Percentiles rank a stretch among this genome's conserved stretches.
These are phyloP conservation scores for Rhynchosporium agropyri DNA, from an alignment of 2,329 filamentous ascomycete genomes.

Conservation along the genomic window DNA sequence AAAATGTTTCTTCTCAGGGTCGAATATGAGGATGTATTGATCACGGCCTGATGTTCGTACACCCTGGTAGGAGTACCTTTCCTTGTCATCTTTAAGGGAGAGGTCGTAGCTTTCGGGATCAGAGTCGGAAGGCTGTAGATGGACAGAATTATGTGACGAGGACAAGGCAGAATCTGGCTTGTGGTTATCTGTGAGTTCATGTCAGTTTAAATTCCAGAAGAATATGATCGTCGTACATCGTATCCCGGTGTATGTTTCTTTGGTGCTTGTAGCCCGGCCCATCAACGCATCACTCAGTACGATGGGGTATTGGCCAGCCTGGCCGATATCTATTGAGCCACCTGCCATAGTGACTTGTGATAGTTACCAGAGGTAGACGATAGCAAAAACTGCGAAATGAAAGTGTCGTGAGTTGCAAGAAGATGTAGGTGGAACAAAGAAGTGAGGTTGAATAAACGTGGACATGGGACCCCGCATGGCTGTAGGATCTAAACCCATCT, in stretches of 20 bases:
- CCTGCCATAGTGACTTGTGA: slow-evolving; percentile 27
- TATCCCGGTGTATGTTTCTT: slow-evolving; percentile 62
- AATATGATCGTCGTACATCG: slow-evolving; percentile 52
- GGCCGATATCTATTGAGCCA: slow-evolving; percentile 58
- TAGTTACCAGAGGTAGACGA: not conserved
- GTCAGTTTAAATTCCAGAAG: slow-evolving; percentile 22
- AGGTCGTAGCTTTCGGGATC: slow-evolving; percentile 48
- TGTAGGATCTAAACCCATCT: not conserved
- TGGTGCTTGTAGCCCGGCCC: slow-evolving; percentile 51
- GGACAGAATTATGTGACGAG: slow-evolving; percentile 48
- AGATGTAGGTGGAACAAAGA: not conserved
- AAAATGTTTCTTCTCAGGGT: slow-evolving; percentile 72
- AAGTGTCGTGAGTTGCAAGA: not conserved
- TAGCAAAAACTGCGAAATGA: slow-evolving; percentile 6
- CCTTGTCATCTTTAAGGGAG: slow-evolving; percentile 56
- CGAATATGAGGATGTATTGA: slow-evolving; percentile 74
- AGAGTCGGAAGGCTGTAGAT: slow-evolving; percentile 51
- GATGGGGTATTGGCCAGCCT: slow-evolving; percentile 63
- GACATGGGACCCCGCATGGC: not conserved
- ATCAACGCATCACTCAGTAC: slow-evolving; percentile 64
- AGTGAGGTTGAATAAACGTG: slow-evolving; percentile 1
- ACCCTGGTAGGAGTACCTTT: slow-evolving; percentile 63
- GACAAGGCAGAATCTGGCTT: slow-evolving; percentile 57
- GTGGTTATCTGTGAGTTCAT: slow-evolving; percentile 57
- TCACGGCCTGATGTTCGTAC: slow-evolving; percentile 57